Conservation (phyloP, 805 yeast species). For the Pichia gijzeniarum region DNA sequence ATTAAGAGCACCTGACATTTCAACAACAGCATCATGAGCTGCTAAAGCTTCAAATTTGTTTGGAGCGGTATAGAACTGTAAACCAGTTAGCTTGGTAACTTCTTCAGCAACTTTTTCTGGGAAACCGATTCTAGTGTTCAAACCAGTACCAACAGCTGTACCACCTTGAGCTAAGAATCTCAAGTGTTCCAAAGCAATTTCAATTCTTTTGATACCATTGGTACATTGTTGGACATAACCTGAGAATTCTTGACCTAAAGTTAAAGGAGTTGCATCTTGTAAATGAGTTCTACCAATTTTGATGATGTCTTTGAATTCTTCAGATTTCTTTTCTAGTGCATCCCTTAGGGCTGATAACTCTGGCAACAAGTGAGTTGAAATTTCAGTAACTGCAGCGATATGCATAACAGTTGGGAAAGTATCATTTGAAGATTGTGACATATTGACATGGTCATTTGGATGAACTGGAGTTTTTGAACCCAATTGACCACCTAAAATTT, state of each 20-base stretch:
- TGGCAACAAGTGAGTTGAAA: constrained; percentile 69
- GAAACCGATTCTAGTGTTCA: constrained; percentile 89
- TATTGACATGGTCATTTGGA: constrained; percentile 98
- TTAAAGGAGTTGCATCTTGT: constrained; percentile 98
- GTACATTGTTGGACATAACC: constrained; percentile 93
- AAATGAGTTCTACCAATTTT: constrained; percentile 98
- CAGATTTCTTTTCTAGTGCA: constrained; percentile 68
- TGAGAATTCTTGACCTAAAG: constrained; percentile 95
- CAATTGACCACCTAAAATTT: constrained; percentile 81
- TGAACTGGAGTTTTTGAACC: constrained; percentile 95
- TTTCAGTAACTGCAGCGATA: constrained; percentile 94
- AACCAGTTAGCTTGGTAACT: constrained; percentile 81
- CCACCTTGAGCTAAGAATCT: constrained; percentile 96
- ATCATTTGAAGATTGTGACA: constrained; percentile 98
- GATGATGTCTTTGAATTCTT: constrained; percentile 83
- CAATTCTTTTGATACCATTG: constrained; percentile 85
- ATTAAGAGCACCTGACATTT: constrained; percentile 95
- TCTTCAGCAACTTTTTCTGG: constrained; percentile 81
- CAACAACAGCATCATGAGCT: constrained; percentile 97
- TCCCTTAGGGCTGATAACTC: constrained; percentile 71
- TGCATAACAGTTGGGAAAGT: constrained; percentile 99
- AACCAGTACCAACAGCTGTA: constrained; percentile 98
- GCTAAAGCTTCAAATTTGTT: constrained; percentile 99
- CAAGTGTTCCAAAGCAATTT: constrained; percentile 67
- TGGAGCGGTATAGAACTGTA: constrained; percentile 89